Evolutionary conservation across 805 yeast species (phyloP).

Genomic region (Candida multigemmis): DNA sequence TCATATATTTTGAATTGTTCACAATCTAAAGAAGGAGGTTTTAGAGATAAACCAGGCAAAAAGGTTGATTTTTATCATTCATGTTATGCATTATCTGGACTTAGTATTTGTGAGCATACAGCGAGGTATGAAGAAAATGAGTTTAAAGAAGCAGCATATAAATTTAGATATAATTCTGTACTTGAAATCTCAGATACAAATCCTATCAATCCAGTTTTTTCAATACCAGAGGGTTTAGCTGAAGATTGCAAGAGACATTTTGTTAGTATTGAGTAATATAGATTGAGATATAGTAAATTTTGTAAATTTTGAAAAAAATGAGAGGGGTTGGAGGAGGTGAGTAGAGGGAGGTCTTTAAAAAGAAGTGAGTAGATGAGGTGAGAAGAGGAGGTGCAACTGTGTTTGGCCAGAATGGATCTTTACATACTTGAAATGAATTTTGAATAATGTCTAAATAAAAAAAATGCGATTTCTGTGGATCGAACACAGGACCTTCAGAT

Average conservation of each 20-base stretch:
- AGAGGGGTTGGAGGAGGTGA: too few species aligned
- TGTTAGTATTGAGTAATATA: not conserved
- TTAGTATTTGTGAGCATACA: constrained; percentile 47
- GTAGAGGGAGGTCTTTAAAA: not conserved
- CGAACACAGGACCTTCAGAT: constrained; percentile 83
- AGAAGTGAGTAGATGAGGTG: not conserved
- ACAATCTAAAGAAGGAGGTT: constrained; percentile 65
- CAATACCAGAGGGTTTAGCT: constrained; percentile 23
- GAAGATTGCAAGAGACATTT: constrained; percentile 12
- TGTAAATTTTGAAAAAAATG: too few species aligned
- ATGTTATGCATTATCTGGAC: constrained; percentile 73
- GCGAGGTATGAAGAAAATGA: constrained; percentile 10
- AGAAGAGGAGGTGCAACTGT: too few species aligned
- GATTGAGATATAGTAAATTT: too few species aligned
- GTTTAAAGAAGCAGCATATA: constrained; percentile 8
- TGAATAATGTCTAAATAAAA: constrained; percentile 9
- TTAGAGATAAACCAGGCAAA: constrained; percentile 82
- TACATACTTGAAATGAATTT: too few species aligned
- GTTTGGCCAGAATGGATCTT: too few species aligned
- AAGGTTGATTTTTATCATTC: constrained; percentile 84
- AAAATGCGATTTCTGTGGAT: constrained; percentile 59
- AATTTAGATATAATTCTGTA: constrained; percentile 6
- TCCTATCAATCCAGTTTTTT: constrained; percentile 18
- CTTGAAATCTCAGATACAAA: constrained; percentile 7
- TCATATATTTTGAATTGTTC: constrained; percentile 70